Conservation (phyloP, 441 rosid genomes). For the Capsella rubella region DNA sequence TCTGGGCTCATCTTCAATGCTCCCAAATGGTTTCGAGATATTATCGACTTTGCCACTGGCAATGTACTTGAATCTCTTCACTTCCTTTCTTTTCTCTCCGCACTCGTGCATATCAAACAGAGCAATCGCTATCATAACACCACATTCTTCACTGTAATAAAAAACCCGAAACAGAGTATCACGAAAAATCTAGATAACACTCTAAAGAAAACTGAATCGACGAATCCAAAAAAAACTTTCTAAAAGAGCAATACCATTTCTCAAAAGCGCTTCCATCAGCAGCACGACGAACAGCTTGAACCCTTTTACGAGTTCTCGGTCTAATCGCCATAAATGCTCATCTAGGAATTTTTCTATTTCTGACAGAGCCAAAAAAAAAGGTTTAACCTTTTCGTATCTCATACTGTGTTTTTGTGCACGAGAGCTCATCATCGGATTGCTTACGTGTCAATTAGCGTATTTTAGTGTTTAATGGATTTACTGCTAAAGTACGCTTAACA, state of each 20-base stretch:
- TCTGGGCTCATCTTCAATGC: slow-evolving; percentile 59
- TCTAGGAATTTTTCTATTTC: slow-evolving; percentile 39
- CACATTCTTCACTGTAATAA: slow-evolving; percentile 58
- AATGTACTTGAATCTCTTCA: slow-evolving; percentile 70
- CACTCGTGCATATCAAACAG: slow-evolving; percentile 82
- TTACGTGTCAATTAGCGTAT: slow-evolving; percentile 34
- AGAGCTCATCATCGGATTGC: background rate
- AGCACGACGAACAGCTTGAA: slow-evolving; percentile 68
- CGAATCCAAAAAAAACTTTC: background rate
- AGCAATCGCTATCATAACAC: slow-evolving; percentile 58
- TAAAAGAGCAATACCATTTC: slow-evolving; percentile 55
- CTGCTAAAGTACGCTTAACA: slow-evolving; percentile 27
- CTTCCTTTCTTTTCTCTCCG: slow-evolving; percentile 46
- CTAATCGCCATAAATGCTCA: slow-evolving; percentile 63
- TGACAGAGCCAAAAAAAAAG: slow-evolving; percentile 25
- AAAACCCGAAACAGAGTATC: slow-evolving; percentile 21
- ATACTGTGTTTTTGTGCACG: slow-evolving; percentile 4
- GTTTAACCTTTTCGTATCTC: background rate
- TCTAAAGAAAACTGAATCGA: background rate
- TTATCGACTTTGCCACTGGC: slow-evolving; percentile 35
- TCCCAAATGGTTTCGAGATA: slow-evolving; percentile 28
- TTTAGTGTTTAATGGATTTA: background rate
- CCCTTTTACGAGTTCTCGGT: slow-evolving; percentile 68
- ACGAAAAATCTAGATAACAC: slow-evolving; percentile 21
- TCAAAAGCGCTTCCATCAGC: slow-evolving; percentile 78